Base-by-base conservation (phyloP, 805 yeast genomes). In the Saturnispora zaruensis region DNA sequence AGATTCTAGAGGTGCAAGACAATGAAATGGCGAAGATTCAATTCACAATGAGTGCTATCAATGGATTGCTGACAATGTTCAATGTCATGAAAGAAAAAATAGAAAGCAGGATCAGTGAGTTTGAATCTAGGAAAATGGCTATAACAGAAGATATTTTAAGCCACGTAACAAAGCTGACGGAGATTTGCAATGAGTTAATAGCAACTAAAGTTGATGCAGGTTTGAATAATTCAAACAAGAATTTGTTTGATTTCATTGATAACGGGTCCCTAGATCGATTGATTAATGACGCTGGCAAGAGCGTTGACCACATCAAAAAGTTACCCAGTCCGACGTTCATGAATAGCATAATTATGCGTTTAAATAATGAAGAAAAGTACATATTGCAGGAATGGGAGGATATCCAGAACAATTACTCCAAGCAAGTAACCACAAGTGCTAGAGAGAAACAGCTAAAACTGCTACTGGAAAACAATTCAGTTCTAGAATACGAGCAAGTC, bases 401-500 rank as follows among this genome's bases (percentile, higher is more conserved):
- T 20, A 60, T 38, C 36, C 60, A 51, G 8, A 50, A 55, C 16
- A 56, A 64, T 16, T 32, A 46, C 14, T 14, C 40, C 50, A 61
- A 33, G 30, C 51, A 32, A 40, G 44, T 40, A 48, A 53, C 44
- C 21, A 30, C 25, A 55, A 50, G 14, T 58, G 53, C 46, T 24
- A 48, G 34, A 56, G 50, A 53, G 3, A 59, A 61, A 18, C 58
- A 58, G 3, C 53, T 67, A 6, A 53, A 54, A 20, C 55, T 54
- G 20, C 50, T 66, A 6, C 46, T 70, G 20, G 59, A 59, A 2
- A 78, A 76, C 48, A 79, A 77, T 53, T 57, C 66, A 14, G 68
- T 71, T 1, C 59, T 79, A 45, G 95, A 87, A 48, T 72, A 74
- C 51, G 93, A 84, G 48, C 72, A 87, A 65, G 95, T 87, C 0